These are phyloP conservation scores for Erythrophleum fordii DNA, from an alignment of 306 rosid species.

Conservation along the genomic window DNA sequence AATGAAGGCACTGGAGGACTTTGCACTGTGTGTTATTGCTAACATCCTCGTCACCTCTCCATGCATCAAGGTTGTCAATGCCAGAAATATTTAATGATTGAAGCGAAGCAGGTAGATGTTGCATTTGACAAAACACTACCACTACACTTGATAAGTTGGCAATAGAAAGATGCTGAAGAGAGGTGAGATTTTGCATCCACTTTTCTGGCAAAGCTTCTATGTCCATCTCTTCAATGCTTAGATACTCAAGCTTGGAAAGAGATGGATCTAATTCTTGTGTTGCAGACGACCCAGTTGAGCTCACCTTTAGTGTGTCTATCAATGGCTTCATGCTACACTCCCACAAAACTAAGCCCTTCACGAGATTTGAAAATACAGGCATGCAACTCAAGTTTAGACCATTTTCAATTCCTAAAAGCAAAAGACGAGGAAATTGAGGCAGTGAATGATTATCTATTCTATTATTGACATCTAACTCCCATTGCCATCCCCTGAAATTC, in stretches of 20 bases:
- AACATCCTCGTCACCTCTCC: neutral
- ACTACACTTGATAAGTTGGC: neutral
- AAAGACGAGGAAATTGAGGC: neutral
- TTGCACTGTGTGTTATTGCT: neutral
- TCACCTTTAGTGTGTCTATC: neutral
- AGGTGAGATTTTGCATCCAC: constrained; percentile 2
- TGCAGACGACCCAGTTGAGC: neutral
- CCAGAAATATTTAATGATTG: neutral
- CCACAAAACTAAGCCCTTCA: fast-evolving
- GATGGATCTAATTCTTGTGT: neutral
- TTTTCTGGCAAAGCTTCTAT: neutral
- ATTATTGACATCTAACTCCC: neutral
- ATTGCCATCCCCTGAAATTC: neutral
- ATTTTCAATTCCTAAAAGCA: neutral
- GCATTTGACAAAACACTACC: neutral
- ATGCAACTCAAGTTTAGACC: neutral
- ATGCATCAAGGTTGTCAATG: neutral
- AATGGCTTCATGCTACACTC: neutral
- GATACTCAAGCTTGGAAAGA: neutral
- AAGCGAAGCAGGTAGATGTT: neutral
- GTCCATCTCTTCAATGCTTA: neutral
- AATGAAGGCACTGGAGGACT: neutral
- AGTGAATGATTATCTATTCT: neutral
- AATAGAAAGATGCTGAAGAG: neutral
- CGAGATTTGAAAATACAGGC: neutral